Evolutionary conservation across 371 early-diverging fungal genomes (phyloP).

Genomic region (Mortierella sp.): DNA sequence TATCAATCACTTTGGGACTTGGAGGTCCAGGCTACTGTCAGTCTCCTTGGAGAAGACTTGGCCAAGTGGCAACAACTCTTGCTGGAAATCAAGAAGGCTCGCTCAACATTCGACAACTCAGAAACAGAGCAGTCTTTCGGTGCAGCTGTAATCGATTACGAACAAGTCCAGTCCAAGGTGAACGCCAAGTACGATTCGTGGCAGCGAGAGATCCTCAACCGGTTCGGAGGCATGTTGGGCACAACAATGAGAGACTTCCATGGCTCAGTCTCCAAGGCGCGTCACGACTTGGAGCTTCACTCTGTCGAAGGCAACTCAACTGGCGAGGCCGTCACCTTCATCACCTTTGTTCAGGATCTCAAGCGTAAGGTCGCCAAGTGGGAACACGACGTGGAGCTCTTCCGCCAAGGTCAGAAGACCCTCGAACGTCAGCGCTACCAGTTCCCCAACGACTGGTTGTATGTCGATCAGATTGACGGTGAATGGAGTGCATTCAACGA

Average conservation of each 20-base stretch:
- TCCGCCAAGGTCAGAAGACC: constrained; percentile 92
- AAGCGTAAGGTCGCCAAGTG: constrained; percentile 89
- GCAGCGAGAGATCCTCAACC: constrained; percentile 95
- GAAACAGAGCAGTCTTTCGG: constrained; percentile 93
- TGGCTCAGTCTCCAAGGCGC: constrained; percentile 78
- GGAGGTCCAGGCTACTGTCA: constrained; percentile 84
- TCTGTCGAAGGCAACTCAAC: constrained; percentile 88
- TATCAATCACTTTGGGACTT: constrained; percentile 99
- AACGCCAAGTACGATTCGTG: constrained; percentile 97
- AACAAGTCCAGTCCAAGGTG: constrained; percentile 97
- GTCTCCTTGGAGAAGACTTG: constrained; percentile 91
- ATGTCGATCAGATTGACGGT: constrained; percentile 95
- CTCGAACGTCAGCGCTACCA: constrained; percentile 94
- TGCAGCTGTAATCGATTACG: constrained; percentile 91
- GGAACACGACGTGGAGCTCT: constrained; percentile 86
- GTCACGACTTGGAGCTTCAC: constrained; percentile 90
- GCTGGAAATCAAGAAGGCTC: constrained; percentile 93
- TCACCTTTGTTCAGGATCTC: constrained; percentile 96
- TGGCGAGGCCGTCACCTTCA: constrained; percentile 92
- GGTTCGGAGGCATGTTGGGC: constrained; percentile 88
- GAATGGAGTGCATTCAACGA: constrained; percentile 98
- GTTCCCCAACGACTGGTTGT: constrained; percentile 95
- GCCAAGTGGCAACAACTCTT: constrained; percentile 94
- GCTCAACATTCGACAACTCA: constrained; percentile 95
- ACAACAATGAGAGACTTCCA: constrained; percentile 89